Conservation (phyloP, 768 basidiomycete genomes). For the Mycena albidolilacea region DNA sequence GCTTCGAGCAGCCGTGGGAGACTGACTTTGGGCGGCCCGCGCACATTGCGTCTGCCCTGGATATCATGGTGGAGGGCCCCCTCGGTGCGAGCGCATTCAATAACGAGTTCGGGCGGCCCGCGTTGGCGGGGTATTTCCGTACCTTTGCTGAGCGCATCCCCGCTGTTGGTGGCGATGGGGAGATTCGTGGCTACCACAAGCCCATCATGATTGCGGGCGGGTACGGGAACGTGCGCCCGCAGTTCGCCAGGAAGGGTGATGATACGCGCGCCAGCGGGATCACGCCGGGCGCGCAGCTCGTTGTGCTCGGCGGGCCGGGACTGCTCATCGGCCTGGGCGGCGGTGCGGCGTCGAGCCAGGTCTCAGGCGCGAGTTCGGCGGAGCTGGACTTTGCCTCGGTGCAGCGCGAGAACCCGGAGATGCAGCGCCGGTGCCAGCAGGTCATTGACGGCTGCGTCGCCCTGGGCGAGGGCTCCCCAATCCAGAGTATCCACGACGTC, state of each 20-base stretch:
- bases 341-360: constrained; percentile 95
- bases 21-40: constrained; percentile 90
- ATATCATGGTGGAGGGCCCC: constrained; percentile 98
- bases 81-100: constrained; percentile 97
- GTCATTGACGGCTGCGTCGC: constrained; percentile 95
- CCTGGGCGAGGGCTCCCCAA: constrained; percentile 56
- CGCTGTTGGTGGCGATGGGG: constrained; percentile 65
- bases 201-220: constrained; percentile 99
- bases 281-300: constrained; percentile 85
- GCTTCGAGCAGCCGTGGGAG: constrained; percentile 95
- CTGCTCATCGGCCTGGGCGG: constrained; percentile 97
- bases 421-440: constrained; percentile 97
- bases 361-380: constrained; percentile 90
- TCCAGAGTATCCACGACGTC: not conserved
- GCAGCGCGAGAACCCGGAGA: constrained; percentile 98
- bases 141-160: constrained; percentile 90
- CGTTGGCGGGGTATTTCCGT: constrained; percentile 93
- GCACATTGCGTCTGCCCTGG: constrained; percentile 93
- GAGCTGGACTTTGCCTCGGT: constrained; percentile 98
- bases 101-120: constrained; percentile 98
- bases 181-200: constrained; percentile 97
- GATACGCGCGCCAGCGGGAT: constrained; percentile 56
- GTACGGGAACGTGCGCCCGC: constrained; percentile 91
- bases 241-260: constrained; percentile 81
- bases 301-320: constrained; percentile 96